phyloP scores from a whole-genome alignment of 768 basidiomycete genomes.

The Macrolepiota albuminosa region DNA sequence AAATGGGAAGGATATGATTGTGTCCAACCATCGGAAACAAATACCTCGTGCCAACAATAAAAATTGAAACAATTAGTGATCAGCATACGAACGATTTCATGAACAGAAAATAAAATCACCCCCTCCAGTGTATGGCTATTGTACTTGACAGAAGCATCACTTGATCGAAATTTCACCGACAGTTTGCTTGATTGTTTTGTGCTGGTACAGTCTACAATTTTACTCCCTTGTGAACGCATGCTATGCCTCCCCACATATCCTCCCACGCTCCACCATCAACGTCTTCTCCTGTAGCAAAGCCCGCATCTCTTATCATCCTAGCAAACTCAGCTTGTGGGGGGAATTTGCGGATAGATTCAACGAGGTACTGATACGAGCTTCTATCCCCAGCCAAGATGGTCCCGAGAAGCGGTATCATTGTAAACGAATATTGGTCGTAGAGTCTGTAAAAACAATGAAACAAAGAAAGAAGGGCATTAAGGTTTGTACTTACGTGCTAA shows the following conservation, averaged over 20 bases:
- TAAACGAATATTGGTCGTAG: constrained; percentile 96
- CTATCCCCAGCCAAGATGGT: constrained; percentile 95
- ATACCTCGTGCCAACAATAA: neutral
- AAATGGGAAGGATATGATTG: neutral
- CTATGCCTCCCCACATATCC: constrained; percentile 85
- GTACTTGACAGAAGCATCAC: neutral
- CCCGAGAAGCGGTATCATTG: constrained; percentile 91
- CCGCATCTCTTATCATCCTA: constrained; percentile 81
- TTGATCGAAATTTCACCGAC: neutral
- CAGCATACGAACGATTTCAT: neutral
- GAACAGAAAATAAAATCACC: neutral
- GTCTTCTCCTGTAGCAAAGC: constrained; percentile 70
- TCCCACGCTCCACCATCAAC: constrained; percentile 82
- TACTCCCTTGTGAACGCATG: constrained; percentile 79
- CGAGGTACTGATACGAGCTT: constrained; percentile 94
- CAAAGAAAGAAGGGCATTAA: neutral
- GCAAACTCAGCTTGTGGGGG: constrained; percentile 87
- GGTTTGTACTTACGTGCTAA: constrained; percentile 65
- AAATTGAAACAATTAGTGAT: neutral
- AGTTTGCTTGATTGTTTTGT: too few relatives aligned
- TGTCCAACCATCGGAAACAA: neutral
- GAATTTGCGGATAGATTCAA: constrained; percentile 95
- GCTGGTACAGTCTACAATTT: constrained; percentile 46
- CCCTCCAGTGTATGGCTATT: neutral
- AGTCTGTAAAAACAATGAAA: constrained; percentile 41